Conservation (phyloP, 2,329 filamentous ascomycete genomes). For the Colletotrichum filicis region DNA sequence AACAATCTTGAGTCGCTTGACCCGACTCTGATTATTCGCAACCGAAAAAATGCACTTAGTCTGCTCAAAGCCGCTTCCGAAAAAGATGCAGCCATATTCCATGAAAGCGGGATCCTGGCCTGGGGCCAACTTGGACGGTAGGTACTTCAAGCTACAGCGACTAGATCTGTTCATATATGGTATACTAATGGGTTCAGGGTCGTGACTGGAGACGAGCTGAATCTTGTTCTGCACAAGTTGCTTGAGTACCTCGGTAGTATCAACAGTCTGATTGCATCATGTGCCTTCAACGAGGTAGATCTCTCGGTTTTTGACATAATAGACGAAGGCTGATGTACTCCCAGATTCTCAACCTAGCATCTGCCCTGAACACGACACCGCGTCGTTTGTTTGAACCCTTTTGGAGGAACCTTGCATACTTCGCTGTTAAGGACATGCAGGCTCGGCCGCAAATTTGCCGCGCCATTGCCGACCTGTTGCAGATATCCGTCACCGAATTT, state of each 20-base stretch:
- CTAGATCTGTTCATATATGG: not conserved
- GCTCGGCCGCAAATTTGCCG: constrained; percentile 84
- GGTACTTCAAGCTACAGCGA: constrained; percentile 34
- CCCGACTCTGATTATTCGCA: constrained; percentile 63
- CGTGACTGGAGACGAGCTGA: constrained; percentile 84
- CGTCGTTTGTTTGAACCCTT: constrained; percentile 83
- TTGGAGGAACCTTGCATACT: constrained; percentile 86
- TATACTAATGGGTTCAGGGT: constrained; percentile 55
- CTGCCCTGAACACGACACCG: constrained; percentile 69
- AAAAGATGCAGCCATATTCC: constrained; percentile 72
- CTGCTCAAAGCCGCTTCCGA: constrained; percentile 79
- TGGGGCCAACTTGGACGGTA: constrained; percentile 86
- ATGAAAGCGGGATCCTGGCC: constrained; percentile 87
- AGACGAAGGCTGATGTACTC: not conserved
- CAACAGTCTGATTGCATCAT: constrained; percentile 81
- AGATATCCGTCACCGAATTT: constrained; percentile 79
- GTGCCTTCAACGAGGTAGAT: constrained; percentile 83
- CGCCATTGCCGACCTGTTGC: constrained; percentile 82
- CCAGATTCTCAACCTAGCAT: constrained; percentile 75
- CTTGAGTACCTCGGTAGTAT: constrained; percentile 88
- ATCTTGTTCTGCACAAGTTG: constrained; percentile 84
- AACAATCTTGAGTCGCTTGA: constrained; percentile 44
- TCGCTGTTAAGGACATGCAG: constrained; percentile 84
- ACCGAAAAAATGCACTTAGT: constrained; percentile 76
- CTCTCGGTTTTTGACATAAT: not conserved